A percentile compares a stretch with the other conserved stretches of the same genome.
phyloP scores from a whole-genome alignment of 1,284 basidiomycete genomes.

The Fomitopsis palustris region DNA sequence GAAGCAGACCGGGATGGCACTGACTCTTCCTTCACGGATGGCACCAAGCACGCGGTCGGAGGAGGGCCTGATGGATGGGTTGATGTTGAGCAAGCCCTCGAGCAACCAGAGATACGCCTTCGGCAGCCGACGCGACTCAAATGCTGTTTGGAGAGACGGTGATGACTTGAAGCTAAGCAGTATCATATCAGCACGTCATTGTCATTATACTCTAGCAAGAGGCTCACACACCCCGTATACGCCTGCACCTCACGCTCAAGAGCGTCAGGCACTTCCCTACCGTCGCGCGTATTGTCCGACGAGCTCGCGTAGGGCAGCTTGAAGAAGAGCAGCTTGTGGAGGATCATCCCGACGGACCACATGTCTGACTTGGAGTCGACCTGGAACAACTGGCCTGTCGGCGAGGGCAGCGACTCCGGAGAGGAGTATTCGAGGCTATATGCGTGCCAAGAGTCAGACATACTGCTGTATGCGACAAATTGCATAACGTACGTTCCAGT shows the following conservation, averaged over 20 bases:
- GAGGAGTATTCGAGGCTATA: slow-evolving; percentile 77
- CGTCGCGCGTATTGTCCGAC: slow-evolving; percentile 46
- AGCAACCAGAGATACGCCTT: slow-evolving; percentile 67
- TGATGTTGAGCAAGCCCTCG: slow-evolving; percentile 64
- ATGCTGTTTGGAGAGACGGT: slow-evolving; percentile 43
- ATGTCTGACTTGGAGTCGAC: slow-evolving; percentile 88
- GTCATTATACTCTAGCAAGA: not conserved
- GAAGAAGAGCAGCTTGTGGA: slow-evolving; percentile 91
- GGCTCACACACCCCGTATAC: slow-evolving; percentile 63
- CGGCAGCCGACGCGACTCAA: slow-evolving; percentile 69
- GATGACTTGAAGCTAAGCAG: slow-evolving; percentile 56
- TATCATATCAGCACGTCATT: not conserved
- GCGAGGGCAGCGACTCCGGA: slow-evolving; percentile 80
- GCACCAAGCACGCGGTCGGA: slow-evolving; percentile 68
- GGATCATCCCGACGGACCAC: slow-evolving; percentile 89
- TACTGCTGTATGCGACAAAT: not conserved
- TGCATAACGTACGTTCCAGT: slow-evolving; percentile 80
- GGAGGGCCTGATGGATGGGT: slow-evolving; percentile 59
- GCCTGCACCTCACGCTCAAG: slow-evolving; percentile 72
- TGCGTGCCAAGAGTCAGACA: slow-evolving; percentile 3
- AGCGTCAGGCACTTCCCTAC: slow-evolving; percentile 55
- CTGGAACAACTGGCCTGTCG: slow-evolving; percentile 63
- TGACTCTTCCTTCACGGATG: slow-evolving; percentile 64
- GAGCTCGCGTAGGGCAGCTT: slow-evolving; percentile 75
- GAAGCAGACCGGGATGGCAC: slow-evolving; percentile 11